These are phyloP conservation scores for Veloboletus limbatus DNA, from an alignment of 1,284 basidiomycete genomes.

Conservation along the genomic window DNA sequence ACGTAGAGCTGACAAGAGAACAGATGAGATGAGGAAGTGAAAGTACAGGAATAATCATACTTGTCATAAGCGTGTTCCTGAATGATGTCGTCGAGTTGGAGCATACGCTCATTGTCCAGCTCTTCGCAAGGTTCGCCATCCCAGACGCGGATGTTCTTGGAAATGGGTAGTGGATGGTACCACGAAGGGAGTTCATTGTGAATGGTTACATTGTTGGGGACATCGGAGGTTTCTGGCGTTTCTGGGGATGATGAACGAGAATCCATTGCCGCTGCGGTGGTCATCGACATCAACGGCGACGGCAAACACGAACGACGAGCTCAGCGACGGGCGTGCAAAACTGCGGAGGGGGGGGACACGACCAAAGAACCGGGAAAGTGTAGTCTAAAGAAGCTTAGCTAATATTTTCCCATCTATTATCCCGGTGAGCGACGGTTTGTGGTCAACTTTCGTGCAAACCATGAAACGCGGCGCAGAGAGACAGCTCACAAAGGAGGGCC, in stretches of 20 bases:
- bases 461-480: conserved; percentile 78
- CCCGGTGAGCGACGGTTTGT: neutral
- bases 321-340: neutral
- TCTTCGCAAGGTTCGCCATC: conserved; percentile 37
- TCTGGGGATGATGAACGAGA: conserved; percentile 70
- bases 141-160: conserved; percentile 33
- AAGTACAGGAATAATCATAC: conserved; percentile 39
- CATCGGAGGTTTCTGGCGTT: conserved; percentile 64
- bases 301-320: conserved; percentile 5
- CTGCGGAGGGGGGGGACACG: conserved; percentile 4
- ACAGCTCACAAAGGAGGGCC: conserved; percentile 64
- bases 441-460: too few relatives aligned
- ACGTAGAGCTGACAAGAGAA: conserved; percentile 19
- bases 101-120: conserved; percentile 49
- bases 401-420: conserved; percentile 16
- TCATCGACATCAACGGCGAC: conserved; percentile 45
- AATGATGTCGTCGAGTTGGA: conserved; percentile 67
- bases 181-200: conserved; percentile 57
- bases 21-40: neutral
- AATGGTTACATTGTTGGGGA: conserved; percentile 45
- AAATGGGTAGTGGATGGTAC: conserved; percentile 49
- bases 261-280: conserved; percentile 50
- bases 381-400: too few relatives aligned
- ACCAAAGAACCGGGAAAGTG: neutral
- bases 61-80: conserved; percentile 70